These are phyloP conservation scores for Podaxis sp. DNA, from an alignment of 768 basidiomycete genomes.

Conservation along the genomic window DNA sequence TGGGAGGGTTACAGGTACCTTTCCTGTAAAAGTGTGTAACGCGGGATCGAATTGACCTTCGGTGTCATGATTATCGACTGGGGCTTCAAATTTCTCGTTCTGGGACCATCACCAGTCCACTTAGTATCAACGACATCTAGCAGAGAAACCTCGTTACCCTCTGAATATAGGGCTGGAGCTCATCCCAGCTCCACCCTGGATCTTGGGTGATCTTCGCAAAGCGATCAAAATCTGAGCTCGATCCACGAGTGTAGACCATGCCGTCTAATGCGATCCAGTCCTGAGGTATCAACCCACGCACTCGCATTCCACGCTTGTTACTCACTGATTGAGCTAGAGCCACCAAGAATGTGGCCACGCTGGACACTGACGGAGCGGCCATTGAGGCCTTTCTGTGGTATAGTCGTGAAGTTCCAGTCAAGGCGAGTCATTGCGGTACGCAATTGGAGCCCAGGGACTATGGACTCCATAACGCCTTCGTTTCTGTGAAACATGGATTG, in stretches of 20 bases:
- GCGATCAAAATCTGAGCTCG: slow-evolving; percentile 17
- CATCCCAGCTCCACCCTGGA: slow-evolving; percentile 30
- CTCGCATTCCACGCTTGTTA: background rate
- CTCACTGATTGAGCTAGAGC: slow-evolving; percentile 27
- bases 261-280: background rate
- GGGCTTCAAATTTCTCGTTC: slow-evolving; percentile 16
- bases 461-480: slow-evolving; percentile 11
- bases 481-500: background rate
- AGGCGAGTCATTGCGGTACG: background rate
- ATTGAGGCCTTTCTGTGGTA: slow-evolving; percentile 22
- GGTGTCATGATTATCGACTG: slow-evolving; percentile 16
- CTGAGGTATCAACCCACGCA: slow-evolving; percentile 9
- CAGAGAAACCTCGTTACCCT: slow-evolving; percentile 13
- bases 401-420: slow-evolving; percentile 29
- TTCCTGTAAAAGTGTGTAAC: slow-evolving; percentile 17
- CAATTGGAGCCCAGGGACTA: slow-evolving; percentile 13
- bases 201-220: slow-evolving; percentile 25
- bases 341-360: slow-evolving; percentile 28
- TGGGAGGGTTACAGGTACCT: slow-evolving; percentile 14
- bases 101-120: background rate
- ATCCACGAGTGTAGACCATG: slow-evolving; percentile 23
- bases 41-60: slow-evolving; percentile 18
- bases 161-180: slow-evolving; percentile 20
- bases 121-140: slow-evolving; percentile 11
- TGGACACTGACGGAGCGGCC: slow-evolving; percentile 21